phyloP scores from a whole-genome alignment of 2,329 filamentous ascomycete species.

The Xenoacremonium recifei region DNA sequence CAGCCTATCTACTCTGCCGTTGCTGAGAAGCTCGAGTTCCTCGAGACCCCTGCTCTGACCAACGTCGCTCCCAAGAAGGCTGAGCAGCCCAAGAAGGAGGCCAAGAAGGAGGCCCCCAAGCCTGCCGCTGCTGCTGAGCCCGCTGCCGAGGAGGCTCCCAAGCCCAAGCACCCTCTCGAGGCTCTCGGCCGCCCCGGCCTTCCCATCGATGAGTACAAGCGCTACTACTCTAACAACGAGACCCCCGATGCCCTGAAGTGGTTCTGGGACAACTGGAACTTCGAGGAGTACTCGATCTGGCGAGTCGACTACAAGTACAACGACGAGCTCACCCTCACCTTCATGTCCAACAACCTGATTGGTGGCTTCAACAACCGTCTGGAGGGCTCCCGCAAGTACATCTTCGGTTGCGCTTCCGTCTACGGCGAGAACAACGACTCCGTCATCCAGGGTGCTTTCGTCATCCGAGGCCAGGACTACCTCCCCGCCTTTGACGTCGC shows the following conservation, averaged over 20 bases:
- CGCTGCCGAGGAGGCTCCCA: conserved; percentile 61
- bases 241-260: conserved; percentile 83
- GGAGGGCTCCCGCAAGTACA: conserved; percentile 95
- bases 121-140: conserved; percentile 38
- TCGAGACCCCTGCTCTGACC: conserved; percentile 76
- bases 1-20: conserved; percentile 88
- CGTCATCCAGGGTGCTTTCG: conserved; percentile 87
- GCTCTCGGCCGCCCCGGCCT: conserved; percentile 76
- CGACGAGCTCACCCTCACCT: conserved; percentile 91
- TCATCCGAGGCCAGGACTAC: conserved; percentile 89
- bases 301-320: conserved; percentile 98
- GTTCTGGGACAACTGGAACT: conserved; percentile 97
- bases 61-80: conserved; percentile 76
- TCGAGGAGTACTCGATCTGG: conserved; percentile 96
- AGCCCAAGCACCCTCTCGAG: conserved; percentile 96
- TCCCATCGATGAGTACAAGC: conserved; percentile 96
- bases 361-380: conserved; percentile 97
- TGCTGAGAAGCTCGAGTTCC: conserved; percentile 70
- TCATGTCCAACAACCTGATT: conserved; percentile 99
- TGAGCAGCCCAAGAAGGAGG: conserved; percentile 64
- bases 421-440: conserved; percentile 88
- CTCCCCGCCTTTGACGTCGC: conserved; percentile 90
- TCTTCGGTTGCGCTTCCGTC: conserved; percentile 89
- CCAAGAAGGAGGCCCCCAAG: conserved; percentile 52
- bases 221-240: conserved; percentile 96